Evolutionary conservation across 768 basidiomycete genomes (phyloP).

Genomic region (Paxillus involutus): DNA sequence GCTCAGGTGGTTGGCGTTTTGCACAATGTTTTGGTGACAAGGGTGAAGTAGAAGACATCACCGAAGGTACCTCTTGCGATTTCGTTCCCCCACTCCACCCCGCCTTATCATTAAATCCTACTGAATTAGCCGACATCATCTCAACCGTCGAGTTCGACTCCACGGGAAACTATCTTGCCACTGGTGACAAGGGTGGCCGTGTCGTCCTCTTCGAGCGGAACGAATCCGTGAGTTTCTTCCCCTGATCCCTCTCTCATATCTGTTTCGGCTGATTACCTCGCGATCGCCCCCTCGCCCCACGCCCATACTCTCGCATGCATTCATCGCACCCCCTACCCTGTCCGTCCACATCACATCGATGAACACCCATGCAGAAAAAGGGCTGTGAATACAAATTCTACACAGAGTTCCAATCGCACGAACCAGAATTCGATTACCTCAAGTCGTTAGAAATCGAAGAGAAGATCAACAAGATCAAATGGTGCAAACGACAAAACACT

Average conservation of each 20-base stretch:
- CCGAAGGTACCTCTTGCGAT: conserved; percentile 69
- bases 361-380: conserved; percentile 72
- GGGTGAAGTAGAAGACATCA: conserved; percentile 99
- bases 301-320: conserved; percentile 15
- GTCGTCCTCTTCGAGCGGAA: conserved; percentile 99
- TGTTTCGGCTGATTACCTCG: conserved; percentile 31
- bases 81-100: conserved; percentile 4
- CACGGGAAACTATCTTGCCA: conserved; percentile 98
- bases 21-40: conserved; percentile 99
- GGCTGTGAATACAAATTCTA: conserved; percentile 99
- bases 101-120: conserved; percentile 12
- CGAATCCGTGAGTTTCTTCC: conserved; percentile 70
- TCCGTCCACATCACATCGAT: conserved; percentile 20
- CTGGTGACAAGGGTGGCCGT: conserved; percentile 98
- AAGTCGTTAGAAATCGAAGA: conserved; percentile 99
- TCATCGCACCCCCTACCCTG: conserved; percentile 8
- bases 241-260: conserved; percentile 9
- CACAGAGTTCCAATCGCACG: conserved; percentile 99
- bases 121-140: conserved; percentile 91
- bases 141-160: conserved; percentile 99
- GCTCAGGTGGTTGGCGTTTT: conserved; percentile 94
- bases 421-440: conserved; percentile 99
- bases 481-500: conserved; percentile 97
- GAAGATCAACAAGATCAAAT: conserved; percentile 99
- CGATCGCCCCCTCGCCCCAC: conserved; percentile 23